Conservation (phyloP, 495 filamentous ascomycete species). For the Neurospora sp. region DNA sequence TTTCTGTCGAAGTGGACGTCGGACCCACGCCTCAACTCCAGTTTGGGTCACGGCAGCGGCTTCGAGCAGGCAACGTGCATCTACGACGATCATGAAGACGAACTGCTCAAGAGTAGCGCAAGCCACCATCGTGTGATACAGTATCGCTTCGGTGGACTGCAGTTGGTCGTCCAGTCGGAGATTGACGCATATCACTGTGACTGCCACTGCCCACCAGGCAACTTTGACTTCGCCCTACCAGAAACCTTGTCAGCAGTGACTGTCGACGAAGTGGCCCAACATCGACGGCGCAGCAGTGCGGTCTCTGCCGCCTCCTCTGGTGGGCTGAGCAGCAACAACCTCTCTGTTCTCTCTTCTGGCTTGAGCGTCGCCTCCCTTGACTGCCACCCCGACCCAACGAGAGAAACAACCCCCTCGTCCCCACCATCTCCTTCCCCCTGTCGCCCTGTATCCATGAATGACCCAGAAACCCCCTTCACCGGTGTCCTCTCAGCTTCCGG, state of each 20-base stretch:
- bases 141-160: slow-evolving; percentile 12
- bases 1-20: slow-evolving; percentile 13
- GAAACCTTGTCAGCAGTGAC: background rate
- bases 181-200: slow-evolving; percentile 15
- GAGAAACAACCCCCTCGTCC: background rate
- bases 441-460: background rate
- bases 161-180: slow-evolving; percentile 15
- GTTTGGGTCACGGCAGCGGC: slow-evolving; percentile 9
- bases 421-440: background rate
- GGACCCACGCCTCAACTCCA: slow-evolving; percentile 1
- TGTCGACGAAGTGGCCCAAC: background rate
- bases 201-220: slow-evolving; percentile 2
- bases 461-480: background rate
- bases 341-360: background rate
- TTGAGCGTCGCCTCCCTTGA: background rate
- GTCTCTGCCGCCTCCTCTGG: background rate
- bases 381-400: background rate
- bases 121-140: slow-evolving; percentile 20
- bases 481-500: background rate
- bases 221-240: background rate
- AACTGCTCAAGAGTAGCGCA: slow-evolving; percentile 5
- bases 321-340: background rate
- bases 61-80: slow-evolving; percentile 16
- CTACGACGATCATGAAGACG: slow-evolving; percentile 4
- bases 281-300: background rate